Base-by-base conservation (phyloP, 129 eudicot species). In the Kitagawia praeruptora region DNA sequence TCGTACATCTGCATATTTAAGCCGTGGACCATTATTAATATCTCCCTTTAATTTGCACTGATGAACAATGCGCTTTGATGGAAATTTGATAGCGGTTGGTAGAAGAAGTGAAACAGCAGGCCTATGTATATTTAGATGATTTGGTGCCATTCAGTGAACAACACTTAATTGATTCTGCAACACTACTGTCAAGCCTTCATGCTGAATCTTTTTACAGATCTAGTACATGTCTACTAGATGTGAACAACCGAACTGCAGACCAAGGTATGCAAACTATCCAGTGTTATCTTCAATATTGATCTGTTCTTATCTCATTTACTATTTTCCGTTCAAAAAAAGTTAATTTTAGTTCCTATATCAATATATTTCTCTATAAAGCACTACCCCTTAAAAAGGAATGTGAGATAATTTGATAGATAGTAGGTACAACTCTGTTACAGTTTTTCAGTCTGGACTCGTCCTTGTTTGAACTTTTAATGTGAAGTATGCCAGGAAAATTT, bases 81-180 rank as follows among this genome's bases (percentile, higher is more conserved):
- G 31, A 58, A 58, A n/a, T n/a, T n/a, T 79, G 77, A 53, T 87
- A 84, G 90, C 70, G 77, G 16, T 28, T 70, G 82, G 87, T 87
- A 83, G 90, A 87, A 66, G 74, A 80, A 8, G 75, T 84, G 80
- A 87, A 84, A 75, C 83, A 21, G n/a, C 80, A 39, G 53, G 90
- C 84, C 28, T 87, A 87, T 44, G 40, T 21, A 66, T 82, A 80
- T 73, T 42, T 71, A 45, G 13, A 38, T 28, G 53, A 72, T 9
- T 77, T 83, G 80, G 46, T 84, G 37, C 72, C 81, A 38, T 21
- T 78, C 31, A n/a, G 31, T 45, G 84, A 72, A 14, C 87, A 75
- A 16, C 74, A 81, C 16, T 16, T 72, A 4, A 16, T 47, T 16
- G 81, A 46, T 31, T n/a, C 70, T 34, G 37, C 79, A 28, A 70